Conservation (phyloP, 768 basidiomycete species). For the Russula ochroleuca region DNA sequence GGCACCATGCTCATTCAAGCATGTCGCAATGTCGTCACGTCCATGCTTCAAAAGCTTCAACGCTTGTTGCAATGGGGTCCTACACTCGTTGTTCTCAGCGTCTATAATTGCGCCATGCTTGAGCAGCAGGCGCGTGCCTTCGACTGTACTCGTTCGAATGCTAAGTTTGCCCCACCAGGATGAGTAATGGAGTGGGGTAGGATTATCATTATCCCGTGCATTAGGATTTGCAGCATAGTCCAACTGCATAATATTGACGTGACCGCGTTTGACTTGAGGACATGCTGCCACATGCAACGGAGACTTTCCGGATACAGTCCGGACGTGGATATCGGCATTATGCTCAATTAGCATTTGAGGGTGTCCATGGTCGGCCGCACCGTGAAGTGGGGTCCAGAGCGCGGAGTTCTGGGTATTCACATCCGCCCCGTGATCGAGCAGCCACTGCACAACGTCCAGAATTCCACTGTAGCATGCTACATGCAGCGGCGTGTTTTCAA, state of each 20-base stretch:
- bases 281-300: not conserved
- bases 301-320: not conserved
- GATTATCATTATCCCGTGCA: not conserved
- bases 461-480: fast-evolving
- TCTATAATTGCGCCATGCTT: conserved; percentile 1
- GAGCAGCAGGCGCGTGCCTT: not conserved
- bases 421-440: not conserved
- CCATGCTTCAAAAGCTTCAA: not conserved
- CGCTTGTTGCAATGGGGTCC: not conserved
- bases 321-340: not conserved
- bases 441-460: not conserved
- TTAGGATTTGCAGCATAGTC: not conserved
- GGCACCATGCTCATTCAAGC: too few relatives aligned
- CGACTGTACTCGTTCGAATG: not conserved
- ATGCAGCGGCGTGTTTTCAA: not conserved
- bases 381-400: not conserved
- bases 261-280: not conserved
- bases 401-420: not conserved
- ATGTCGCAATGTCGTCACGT: not conserved
- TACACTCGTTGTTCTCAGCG: not conserved
- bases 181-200: not conserved
- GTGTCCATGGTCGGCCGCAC: not conserved
- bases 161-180: too few relatives aligned
- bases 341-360: not conserved
- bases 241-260: not conserved